These are phyloP conservation scores for Plenodomus biglobosus DNA, from an alignment of 2,329 filamentous ascomycete genomes.

Conservation along the genomic window DNA sequence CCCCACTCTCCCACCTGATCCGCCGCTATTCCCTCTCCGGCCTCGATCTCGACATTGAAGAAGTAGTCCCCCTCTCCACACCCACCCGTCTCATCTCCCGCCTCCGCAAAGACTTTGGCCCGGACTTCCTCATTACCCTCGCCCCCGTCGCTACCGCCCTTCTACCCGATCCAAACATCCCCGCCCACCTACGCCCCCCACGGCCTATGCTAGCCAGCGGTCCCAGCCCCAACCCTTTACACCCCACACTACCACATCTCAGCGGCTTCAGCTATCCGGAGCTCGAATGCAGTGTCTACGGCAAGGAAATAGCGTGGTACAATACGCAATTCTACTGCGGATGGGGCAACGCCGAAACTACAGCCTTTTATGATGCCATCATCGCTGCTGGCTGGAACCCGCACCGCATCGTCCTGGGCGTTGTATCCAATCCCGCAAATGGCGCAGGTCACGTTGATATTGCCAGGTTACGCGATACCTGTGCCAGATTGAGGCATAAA, in stretches of 20 bases:
- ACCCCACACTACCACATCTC: constrained; percentile 58
- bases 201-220: constrained; percentile 32
- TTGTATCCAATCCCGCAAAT: constrained; percentile 77
- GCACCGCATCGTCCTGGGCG: constrained; percentile 73
- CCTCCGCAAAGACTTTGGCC: constrained; percentile 64
- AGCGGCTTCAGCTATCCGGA: constrained; percentile 80
- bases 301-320: constrained; percentile 71
- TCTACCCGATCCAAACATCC: constrained; percentile 49
- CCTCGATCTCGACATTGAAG: constrained; percentile 59
- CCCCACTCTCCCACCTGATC: constrained; percentile 67
- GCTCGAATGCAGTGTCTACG: constrained; percentile 58
- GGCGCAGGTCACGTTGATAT: constrained; percentile 65
- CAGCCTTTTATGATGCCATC: constrained; percentile 56
- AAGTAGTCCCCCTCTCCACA: constrained; percentile 68
- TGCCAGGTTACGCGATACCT: constrained; percentile 57
- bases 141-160: constrained; percentile 80
- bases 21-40: constrained; percentile 52
- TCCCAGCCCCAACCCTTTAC: constrained; percentile 37
- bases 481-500: constrained; percentile 59
- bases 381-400: constrained; percentile 69
- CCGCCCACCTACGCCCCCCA: constrained; percentile 32
- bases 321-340: constrained; percentile 94
- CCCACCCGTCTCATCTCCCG: constrained; percentile 56
- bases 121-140: constrained; percentile 73
- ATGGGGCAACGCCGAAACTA: constrained; percentile 68